Evolutionary conservation across 805 yeast species (phyloP), one percentile per base, ranked within the genome.

Genomic region (Kuraishia capsulata): DNA sequence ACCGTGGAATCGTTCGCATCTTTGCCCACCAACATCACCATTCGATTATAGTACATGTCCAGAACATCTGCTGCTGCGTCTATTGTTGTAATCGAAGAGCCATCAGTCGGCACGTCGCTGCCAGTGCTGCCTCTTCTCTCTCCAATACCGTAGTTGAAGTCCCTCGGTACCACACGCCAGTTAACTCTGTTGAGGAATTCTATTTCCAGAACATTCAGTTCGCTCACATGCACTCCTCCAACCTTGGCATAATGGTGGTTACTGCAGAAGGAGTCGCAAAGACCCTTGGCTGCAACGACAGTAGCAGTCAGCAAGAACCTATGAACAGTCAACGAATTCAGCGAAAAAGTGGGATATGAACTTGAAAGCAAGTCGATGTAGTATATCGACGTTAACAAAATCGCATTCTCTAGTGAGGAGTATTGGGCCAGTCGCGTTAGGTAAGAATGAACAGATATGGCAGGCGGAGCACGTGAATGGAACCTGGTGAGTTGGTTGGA

Each of bases 221-320:
- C 97, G 42, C 78, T 71, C 35, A 81, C 63, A 32, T 86, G 86
- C 4, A 88, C 82, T 43, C 98, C 97, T 3, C 98, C 98, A 16
- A 92, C 97, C 54, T 83, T 84, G 10, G 97, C 95, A 52, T 92
- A 90, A 57, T 92, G 96, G 33, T 81, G 73, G 58, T 89, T 90
- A 13, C 96, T 87, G 60, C 92, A 89, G 59, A 92, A 90, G 20
- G 89, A 81, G 61, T 90, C 98, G 58, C 96, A 88, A 46, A 88
- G 68, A 1, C 95, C 90, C 56, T 90, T 90, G 45, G 90, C 80
- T 0, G 92, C 95, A 2, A 90, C 76, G 42, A 94, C 84, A 0
- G 96, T 88, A 1, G 96, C 92, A 0, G 96, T 89, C 30, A 90
- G 67, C 38, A 90, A 60, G 51, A 88, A 92, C 41, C 98, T 71